These are phyloP conservation scores for Dillenia turbinata DNA, from an alignment of 164 flowering plant genomes.

Conservation along the genomic window DNA sequence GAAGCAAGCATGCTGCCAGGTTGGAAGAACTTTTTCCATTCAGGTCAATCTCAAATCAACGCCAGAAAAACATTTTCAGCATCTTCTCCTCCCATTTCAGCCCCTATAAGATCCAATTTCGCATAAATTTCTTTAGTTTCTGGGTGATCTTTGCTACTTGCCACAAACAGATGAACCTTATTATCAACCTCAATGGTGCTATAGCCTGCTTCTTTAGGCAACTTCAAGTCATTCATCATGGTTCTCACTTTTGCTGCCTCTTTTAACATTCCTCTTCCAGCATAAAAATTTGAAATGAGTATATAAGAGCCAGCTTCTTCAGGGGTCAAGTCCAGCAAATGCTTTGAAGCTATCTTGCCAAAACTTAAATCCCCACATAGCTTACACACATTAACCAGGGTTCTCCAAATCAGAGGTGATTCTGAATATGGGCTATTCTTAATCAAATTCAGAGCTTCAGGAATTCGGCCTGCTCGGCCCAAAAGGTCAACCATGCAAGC, in stretches of 20 bases:
- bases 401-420: conserved; percentile 9
- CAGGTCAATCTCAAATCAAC: background rate
- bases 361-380: conserved; percentile 17
- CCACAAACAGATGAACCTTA: conserved; percentile 22
- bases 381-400: conserved; percentile 12
- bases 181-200: conserved; percentile 18
- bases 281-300: no score
- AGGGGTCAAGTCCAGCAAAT: no score
- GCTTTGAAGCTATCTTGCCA: conserved; percentile 9
- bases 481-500: no score
- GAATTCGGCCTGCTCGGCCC: conserved; percentile 13
- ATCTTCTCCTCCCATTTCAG: conserved; percentile 9
- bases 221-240: conserved; percentile 22
- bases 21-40: no score
- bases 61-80: background rate
- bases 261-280: conserved; percentile 7
- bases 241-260: conserved; percentile 30
- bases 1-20: no score
- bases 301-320: no score
- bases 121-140: conserved; percentile 19
- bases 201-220: conserved; percentile 30
- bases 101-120: conserved; percentile 15
- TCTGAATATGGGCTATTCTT: conserved; percentile 17
- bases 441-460: conserved; percentile 27
- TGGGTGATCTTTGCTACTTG: conserved; percentile 19